phyloP scores from a whole-genome alignment of 129 eudicot genomes.

The Kitagawia praeruptora region DNA sequence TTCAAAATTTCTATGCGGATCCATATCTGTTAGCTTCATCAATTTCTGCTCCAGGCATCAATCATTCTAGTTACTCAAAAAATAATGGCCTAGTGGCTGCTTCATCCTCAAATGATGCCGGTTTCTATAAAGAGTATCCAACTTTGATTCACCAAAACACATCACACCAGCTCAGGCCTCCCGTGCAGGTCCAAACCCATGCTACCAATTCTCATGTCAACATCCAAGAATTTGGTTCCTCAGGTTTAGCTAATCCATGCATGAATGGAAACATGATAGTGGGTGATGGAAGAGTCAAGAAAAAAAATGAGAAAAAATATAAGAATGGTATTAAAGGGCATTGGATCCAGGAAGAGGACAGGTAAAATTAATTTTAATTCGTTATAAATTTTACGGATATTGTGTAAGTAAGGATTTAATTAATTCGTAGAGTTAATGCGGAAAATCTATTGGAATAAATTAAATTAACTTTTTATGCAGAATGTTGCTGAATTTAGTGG shows the following conservation, averaged over 20 bases:
- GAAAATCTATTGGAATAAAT: background rate
- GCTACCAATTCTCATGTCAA: background rate
- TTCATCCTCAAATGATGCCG: background rate
- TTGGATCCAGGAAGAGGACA: slow-evolving; percentile 48
- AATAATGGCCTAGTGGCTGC: background rate
- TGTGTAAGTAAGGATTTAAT: too few relatives aligned
- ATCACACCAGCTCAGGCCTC: background rate
- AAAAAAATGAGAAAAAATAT: slow-evolving; percentile 14
- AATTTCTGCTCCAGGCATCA: background rate
- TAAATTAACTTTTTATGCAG: slow-evolving; percentile 14
- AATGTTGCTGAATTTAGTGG: slow-evolving; percentile 43
- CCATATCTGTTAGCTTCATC: background rate
- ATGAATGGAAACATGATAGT: background rate
- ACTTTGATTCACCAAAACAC: background rate
- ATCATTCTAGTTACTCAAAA: background rate
- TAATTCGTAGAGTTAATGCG: background rate
- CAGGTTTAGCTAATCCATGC: background rate
- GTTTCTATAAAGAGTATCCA: background rate
- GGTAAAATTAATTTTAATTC: slow-evolving; percentile 21
- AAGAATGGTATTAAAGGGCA: slow-evolving; percentile 40
- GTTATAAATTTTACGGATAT: background rate
- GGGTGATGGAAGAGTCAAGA: slow-evolving; percentile 7
- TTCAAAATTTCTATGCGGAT: background rate
- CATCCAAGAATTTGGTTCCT: background rate
- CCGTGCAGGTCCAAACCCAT: background rate